These are phyloP conservation scores for Brassica hybrid DNA, from an alignment of 441 rosid genomes.

Conservation along the genomic window DNA sequence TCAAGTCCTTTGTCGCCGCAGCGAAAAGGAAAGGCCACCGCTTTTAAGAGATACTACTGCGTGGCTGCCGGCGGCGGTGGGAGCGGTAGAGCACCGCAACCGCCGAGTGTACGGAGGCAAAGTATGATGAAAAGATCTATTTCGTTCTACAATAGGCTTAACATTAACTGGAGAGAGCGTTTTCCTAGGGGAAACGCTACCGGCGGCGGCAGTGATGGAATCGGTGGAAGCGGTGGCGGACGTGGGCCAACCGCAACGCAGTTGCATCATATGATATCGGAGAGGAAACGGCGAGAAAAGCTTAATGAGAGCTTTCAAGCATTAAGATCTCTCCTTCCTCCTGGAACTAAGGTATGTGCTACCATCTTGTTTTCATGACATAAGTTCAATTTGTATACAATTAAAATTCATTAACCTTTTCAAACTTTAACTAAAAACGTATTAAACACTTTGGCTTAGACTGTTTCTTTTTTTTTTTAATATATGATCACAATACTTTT, in stretches of 20 bases:
- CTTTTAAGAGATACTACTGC: slow-evolving; percentile 35
- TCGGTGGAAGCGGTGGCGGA: slow-evolving; percentile 20
- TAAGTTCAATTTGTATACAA: too few relatives aligned
- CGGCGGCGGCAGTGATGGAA: too few relatives aligned
- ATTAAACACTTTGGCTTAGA: neutral
- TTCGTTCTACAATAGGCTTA: slow-evolving; percentile 48
- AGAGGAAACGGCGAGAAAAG: slow-evolving; percentile 84
- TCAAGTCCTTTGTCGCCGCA: slow-evolving; percentile 48
- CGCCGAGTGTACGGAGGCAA: slow-evolving; percentile 13
- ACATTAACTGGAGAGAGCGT: slow-evolving; percentile 49
- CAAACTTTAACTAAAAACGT: neutral
- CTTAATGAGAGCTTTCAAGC: slow-evolving; percentile 76
- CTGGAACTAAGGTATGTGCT: slow-evolving; percentile 65
- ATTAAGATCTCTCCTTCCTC: slow-evolving; percentile 77
- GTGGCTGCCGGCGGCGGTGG: neutral
- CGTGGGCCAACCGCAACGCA: slow-evolving; percentile 50
- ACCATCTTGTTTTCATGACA: neutral
- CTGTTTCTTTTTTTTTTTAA: neutral
- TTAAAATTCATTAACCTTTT: too few relatives aligned
- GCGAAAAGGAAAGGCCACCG: slow-evolving; percentile 38
- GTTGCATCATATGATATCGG: slow-evolving; percentile 81
- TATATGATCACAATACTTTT: too few relatives aligned
- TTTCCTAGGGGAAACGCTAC: slow-evolving; percentile 28
- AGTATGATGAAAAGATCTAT: slow-evolving; percentile 60
- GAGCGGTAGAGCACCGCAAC: neutral